Evolutionary conservation across 805 yeast species (phyloP), one percentile per base, ranked within the genome.

Genomic region (Torulaspora quercuum): DNA sequence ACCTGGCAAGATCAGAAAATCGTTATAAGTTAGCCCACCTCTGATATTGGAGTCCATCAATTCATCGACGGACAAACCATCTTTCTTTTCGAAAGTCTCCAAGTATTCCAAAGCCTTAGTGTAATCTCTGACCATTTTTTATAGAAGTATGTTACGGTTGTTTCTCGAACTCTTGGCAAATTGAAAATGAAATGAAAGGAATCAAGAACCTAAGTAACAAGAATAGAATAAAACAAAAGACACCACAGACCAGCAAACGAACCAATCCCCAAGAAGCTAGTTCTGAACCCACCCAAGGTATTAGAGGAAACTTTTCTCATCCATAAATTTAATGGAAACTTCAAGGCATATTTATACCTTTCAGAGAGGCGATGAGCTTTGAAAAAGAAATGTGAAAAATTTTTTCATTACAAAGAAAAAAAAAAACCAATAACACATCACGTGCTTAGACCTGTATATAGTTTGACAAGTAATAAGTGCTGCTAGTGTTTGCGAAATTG

Each of bases 1-100:
- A 48, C 97, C 97, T 50, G 98, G 98, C 56, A 92, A 77, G 53
- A 92, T 76, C 65, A 92, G 76, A 65, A 92, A 87, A 70, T 92
- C 98, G 62, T 92, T 92, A 73, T 92, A 92, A 50, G 98, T 92
- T 61, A 92, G 78, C 41, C 98, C 98, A 65, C 98, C 98, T 69
- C 92, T 82, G 53, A 70, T 64, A 52, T 77, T 70, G 34, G 97
- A 87, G 70, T 92, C 95, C 83, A 92, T 85, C 65, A 92, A 77
- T 50, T 83, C 75, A 42, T 76, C 71, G 55, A 84, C 82, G 46
- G 83, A 80, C 50, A 92, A 75, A 48, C 98, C 98, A 64, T 92
- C 98, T 61, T 75, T 79, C 53, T 70, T 64, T 41, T 73, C 46
- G 73, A 86, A 90, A 44, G 74, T 63, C 44, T 75, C 64, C 50